Base-by-base conservation (phyloP, 176 grass and related monocot species). In the Pontederia crassipes region DNA sequence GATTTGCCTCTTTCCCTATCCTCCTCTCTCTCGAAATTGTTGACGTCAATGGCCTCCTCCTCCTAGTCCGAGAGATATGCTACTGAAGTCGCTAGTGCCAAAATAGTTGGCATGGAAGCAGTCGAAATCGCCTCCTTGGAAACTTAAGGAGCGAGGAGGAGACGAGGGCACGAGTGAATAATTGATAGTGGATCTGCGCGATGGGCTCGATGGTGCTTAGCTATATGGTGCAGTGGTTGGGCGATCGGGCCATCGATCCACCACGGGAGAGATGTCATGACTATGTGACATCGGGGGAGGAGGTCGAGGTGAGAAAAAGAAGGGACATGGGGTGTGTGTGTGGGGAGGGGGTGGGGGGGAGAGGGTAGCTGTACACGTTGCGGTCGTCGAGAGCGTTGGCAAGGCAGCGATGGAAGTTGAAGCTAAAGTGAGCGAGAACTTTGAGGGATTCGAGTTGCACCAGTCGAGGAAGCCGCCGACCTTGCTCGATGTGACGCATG, bases 391-490 rank as follows among this genome's bases (percentile, higher is more conserved):
- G 74, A 26, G 72, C 49, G 35, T 64, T 55, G 40, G 87, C 65
- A 64, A 90, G 86, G 66, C 78, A 78, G 59, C 53, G 74, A 73
- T 97, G 92, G 32, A 85, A 83, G 47, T 55, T 46, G 64, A 85
- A 97, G 78, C 83, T 88, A 52, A 75, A 78, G 15, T 83, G 87
- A 9, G 83, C 92, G 48, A 91, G 83, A 28, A 32, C 27, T 4
- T 78, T 79, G 35, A 97, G 75, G 47, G 83, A 78, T 12, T 75
- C 77, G 54, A 66, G 61, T 97, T 86, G 66, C 78, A 83, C 92
- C 92, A 97, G 70, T 91, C 92, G 55, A 97, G 87, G 24, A 97
- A 91, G 6, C 87, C 84, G 27, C 84, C 87, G 45, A 83, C 87
- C 70, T 97, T 97, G 28, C 92, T 83, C 10, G 87, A 90, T 62